Evolutionary conservation across 2,329 filamentous ascomycete species (phyloP).

Genomic region (Aspergillus quadricinctus): DNA sequence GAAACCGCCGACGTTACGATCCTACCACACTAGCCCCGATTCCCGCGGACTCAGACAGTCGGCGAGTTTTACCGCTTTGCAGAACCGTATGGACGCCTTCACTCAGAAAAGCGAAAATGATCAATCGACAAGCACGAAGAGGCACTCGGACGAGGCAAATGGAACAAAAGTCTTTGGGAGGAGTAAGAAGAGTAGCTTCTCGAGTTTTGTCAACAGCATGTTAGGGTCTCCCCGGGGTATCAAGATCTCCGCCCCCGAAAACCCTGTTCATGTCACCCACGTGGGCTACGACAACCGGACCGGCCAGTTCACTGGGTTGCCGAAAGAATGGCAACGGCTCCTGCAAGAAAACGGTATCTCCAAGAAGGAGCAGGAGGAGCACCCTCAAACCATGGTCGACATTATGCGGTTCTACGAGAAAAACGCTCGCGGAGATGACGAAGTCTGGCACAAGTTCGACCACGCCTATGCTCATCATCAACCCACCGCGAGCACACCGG

Average conservation of each 20-base stretch:
- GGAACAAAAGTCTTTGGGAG: slow-evolving; percentile 57
- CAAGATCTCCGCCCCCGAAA: slow-evolving; percentile 94
- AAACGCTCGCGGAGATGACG: slow-evolving; percentile 79
- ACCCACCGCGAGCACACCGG: slow-evolving; percentile 41
- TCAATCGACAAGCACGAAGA: slow-evolving; percentile 58
- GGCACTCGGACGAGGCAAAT: slow-evolving; percentile 73
- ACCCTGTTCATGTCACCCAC: slow-evolving; percentile 95
- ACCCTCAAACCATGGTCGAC: slow-evolving; percentile 92
- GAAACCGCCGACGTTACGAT: slow-evolving; percentile 42
- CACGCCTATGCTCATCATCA: slow-evolving; percentile 63
- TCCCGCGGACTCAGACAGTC: slow-evolving; percentile 60
- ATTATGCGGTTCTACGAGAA: slow-evolving; percentile 98
- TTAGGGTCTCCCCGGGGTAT: slow-evolving; percentile 84
- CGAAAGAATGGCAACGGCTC: slow-evolving; percentile 95
- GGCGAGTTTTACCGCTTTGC: slow-evolving; percentile 56
- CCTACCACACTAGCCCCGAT: slow-evolving; percentile 54
- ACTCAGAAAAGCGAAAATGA: slow-evolving; percentile 40
- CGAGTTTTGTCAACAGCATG: slow-evolving; percentile 77
- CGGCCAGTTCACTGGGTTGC: slow-evolving; percentile 92
- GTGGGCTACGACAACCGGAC: slow-evolving; percentile 96
- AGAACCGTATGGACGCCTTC: slow-evolving; percentile 49
- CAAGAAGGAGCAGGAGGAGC: slow-evolving; percentile 90
- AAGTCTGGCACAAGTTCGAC: slow-evolving; percentile 94
- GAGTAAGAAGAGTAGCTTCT: slow-evolving; percentile 80
- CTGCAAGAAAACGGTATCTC: slow-evolving; percentile 94